A percentile compares a stretch with the other conserved stretches of the same genome.
Evolutionary conservation across 2,329 filamentous ascomycete species (phyloP).

Genomic region (Scolecobasidium constrictum): DNA sequence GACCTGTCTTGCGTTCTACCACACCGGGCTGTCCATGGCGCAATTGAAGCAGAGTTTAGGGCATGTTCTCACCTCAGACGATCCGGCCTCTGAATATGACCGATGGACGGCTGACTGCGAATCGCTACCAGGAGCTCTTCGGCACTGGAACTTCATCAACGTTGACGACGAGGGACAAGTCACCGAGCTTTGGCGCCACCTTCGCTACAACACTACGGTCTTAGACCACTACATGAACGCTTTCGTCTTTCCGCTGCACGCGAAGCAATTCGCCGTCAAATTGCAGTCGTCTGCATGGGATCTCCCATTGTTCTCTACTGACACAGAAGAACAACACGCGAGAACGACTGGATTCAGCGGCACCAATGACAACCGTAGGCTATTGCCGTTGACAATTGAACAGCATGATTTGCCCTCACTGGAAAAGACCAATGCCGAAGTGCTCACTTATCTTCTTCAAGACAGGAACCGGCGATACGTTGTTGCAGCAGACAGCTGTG

Average conservation of each 20-base stretch:
- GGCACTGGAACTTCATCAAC: slow-evolving; percentile 48
- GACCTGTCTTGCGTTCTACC: slow-evolving; percentile 59
- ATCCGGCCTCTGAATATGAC: slow-evolving; percentile 43
- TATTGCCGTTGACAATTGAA: slow-evolving; percentile 50
- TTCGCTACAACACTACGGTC: slow-evolving; percentile 39
- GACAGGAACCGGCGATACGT: slow-evolving; percentile 39
- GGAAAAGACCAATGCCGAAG: slow-evolving; percentile 51
- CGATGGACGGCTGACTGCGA: slow-evolving; percentile 20
- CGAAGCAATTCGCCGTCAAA: slow-evolving; percentile 53
- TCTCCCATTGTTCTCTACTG: slow-evolving; percentile 41
- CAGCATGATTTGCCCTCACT: slow-evolving; percentile 50
- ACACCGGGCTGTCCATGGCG: slow-evolving; percentile 32
- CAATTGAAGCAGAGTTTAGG: slow-evolving; percentile 31
- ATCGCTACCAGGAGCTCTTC: slow-evolving; percentile 34
- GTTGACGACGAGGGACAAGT: slow-evolving; percentile 43
- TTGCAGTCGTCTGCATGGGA: slow-evolving; percentile 60
- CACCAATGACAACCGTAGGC: slow-evolving; percentile 53
- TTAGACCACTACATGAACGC: slow-evolving; percentile 57
- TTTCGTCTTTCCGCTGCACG: slow-evolving; percentile 54
- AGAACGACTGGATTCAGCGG: slow-evolving; percentile 59
- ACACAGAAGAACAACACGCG: slow-evolving; percentile 17
- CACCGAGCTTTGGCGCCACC: slow-evolving; percentile 36
- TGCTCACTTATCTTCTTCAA: slow-evolving; percentile 47
- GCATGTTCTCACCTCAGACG: slow-evolving; percentile 39
- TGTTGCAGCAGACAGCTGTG: slow-evolving; percentile 19